Percentiles rank a stretch among this genome's conserved stretches.
phyloP scores from a whole-genome alignment of 192 early-diverging fungal species.

The Coemansia sp. region DNA sequence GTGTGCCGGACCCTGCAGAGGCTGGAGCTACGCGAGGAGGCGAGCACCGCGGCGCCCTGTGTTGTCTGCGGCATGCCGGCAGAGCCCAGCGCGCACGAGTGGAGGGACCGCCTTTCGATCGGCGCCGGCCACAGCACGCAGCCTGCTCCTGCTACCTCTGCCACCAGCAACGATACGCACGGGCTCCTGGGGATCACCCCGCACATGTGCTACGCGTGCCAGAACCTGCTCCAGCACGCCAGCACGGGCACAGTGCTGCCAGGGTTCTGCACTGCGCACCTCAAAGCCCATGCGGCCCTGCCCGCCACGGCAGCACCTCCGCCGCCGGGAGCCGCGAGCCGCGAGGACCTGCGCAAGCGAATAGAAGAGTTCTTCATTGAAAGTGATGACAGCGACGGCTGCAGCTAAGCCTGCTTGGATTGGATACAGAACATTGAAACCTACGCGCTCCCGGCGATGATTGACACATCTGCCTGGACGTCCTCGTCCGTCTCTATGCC shows the following conservation, averaged over 20 bases:
- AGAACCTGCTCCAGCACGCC: constrained; percentile 20
- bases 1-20: constrained; percentile 77
- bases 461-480: constrained; percentile 29
- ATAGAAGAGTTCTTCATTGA: constrained; percentile 62
- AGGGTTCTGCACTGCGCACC: constrained; percentile 11
- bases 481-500: constrained; percentile 59
- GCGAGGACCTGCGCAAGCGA: constrained; percentile 51
- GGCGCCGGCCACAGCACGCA: neutral
- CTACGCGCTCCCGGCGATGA: neutral
- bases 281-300: too few species aligned
- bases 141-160: neutral
- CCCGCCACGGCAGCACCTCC: neutral
- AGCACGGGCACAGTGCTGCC: constrained; percentile 22
- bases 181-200: constrained; percentile 10
- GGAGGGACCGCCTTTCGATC: constrained; percentile 34
- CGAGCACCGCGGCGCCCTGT: constrained; percentile 34
- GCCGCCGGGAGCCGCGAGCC: neutral
- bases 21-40: constrained; percentile 52
- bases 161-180: neutral
- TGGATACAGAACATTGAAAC: neutral
- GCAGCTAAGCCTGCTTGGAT: neutral
- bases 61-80: constrained; percentile 59
- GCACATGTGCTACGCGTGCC: constrained; percentile 36
- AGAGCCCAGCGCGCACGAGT: constrained; percentile 36
- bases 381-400: constrained; percentile 47